These are phyloP conservation scores for Aeminium ludgeri DNA, from an alignment of 495 filamentous ascomycete species.

Conservation along the genomic window DNA sequence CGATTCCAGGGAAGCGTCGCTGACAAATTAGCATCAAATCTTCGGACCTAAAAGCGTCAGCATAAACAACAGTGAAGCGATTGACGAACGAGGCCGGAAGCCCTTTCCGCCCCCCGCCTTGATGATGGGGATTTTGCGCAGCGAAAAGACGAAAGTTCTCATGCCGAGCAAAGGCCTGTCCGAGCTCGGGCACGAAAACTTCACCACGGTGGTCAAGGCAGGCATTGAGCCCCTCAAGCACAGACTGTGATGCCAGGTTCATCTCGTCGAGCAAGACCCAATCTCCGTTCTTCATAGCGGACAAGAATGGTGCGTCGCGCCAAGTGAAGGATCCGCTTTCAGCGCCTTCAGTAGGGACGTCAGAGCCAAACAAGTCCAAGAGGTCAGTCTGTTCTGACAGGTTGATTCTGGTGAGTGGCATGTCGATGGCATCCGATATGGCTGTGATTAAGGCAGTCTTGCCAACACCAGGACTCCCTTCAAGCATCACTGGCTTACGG, in stretches of 20 bases:
- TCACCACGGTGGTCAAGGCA: constrained; percentile 95
- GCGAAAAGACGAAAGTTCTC: constrained; percentile 84
- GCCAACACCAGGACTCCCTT: constrained; percentile 91
- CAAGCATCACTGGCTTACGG: constrained; percentile 76
- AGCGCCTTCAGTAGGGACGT: constrained; percentile 83
- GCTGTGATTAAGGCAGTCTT: constrained; percentile 88
- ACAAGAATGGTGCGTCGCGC: constrained; percentile 88
- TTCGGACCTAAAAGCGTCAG: constrained; percentile 64
- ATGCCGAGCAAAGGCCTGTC: constrained; percentile 80
- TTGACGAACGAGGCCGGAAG: constrained; percentile 93
- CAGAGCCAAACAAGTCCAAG: constrained; percentile 93
- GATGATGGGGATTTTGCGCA: constrained; percentile 93
- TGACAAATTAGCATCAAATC: constrained; percentile 71
- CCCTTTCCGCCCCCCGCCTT: constrained; percentile 90
- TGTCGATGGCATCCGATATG: constrained; percentile 58
- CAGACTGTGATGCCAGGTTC: constrained; percentile 94
- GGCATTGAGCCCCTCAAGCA: constrained; percentile 91
- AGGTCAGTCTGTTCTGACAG: constrained; percentile 94
- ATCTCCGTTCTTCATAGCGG: constrained; percentile 85
- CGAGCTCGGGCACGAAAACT: constrained; percentile 86
- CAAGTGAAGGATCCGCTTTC: constrained; percentile 78
- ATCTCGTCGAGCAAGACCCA: constrained; percentile 98
- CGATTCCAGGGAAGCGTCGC: constrained; percentile 50
- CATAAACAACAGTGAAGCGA: constrained; percentile 93
- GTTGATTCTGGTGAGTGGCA: constrained; percentile 80